These are phyloP conservation scores for Globisporangium paddicum DNA, from an alignment of 352 stramenopile genomes.

Conservation along the genomic window DNA sequence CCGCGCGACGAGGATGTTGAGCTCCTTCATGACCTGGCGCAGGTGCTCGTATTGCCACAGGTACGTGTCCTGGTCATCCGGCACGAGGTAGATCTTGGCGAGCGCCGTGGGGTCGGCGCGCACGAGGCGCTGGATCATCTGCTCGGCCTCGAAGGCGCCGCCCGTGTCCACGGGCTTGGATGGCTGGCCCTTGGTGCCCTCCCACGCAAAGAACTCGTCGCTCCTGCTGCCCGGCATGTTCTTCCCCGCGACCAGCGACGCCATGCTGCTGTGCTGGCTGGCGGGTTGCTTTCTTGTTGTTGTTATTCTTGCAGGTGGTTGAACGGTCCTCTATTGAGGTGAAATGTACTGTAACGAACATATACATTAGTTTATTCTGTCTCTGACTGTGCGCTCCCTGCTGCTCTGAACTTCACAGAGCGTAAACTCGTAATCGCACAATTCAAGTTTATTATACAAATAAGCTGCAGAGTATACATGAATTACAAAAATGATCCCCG, in stretches of 20 bases:
- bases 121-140: constrained; percentile 72
- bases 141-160: constrained; percentile 69
- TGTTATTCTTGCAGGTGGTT: neutral
- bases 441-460: too few species aligned
- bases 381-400: too few species aligned
- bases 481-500: too few species aligned
- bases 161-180: constrained; percentile 21
- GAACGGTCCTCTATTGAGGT: too few species aligned
- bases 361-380: neutral
- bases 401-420: too few species aligned
- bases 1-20: constrained; percentile 68
- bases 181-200: constrained; percentile 15
- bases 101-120: constrained; percentile 53
- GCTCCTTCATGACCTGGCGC: constrained; percentile 79
- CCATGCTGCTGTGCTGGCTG: constrained; percentile 13
- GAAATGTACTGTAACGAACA: neutral
- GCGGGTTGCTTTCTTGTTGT: too few species aligned
- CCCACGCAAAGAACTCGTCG: constrained; percentile 81
- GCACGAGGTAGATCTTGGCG: constrained; percentile 63
- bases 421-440: too few species aligned
- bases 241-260: constrained; percentile 52
- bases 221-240: constrained; percentile 71
- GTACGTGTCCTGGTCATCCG: constrained; percentile 77
- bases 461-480: too few species aligned
- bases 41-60: constrained; percentile 86